Percentiles rank a stretch among this genome's conserved stretches.
These are phyloP conservation scores for Leishmania amazonensis DNA, from an alignment of 208 protist genomes.

Conservation along the genomic window DNA sequence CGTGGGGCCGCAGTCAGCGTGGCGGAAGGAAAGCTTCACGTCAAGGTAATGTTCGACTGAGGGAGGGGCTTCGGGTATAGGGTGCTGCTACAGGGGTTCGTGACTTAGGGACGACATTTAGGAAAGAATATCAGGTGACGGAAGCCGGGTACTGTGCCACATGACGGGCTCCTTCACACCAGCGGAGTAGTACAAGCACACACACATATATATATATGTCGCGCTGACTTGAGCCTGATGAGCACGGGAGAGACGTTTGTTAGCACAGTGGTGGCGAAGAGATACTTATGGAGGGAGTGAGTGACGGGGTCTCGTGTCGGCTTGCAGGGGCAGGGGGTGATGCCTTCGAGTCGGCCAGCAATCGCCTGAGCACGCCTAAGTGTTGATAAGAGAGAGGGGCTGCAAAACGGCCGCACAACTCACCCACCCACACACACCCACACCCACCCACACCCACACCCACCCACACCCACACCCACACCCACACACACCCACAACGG, in stretches of 20 bases:
- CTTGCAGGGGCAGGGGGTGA: neutral
- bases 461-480: no score
- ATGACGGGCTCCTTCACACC: neutral
- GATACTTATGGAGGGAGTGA: neutral
- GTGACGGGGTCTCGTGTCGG: neutral
- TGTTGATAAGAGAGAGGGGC: neutral
- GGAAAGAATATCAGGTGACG: neutral
- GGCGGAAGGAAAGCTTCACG: neutral
- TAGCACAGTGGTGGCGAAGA: neutral
- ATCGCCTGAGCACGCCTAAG: neutral
- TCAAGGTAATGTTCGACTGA: neutral
- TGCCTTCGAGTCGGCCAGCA: neutral
- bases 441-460: no score
- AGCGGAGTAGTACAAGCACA: neutral
- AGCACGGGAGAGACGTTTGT: neutral
- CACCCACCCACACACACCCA: no score
- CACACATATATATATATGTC: neutral
- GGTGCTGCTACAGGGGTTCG: neutral
- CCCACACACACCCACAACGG: neutral
- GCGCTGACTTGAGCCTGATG: neutral
- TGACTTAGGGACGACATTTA: neutral
- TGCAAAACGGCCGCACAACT: neutral
- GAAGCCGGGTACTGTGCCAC: neutral
- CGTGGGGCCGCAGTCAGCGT: neutral
- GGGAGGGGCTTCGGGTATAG: neutral